Conservation (phyloP, 2,329 filamentous ascomycete species). For the Aspergillus sp. region DNA sequence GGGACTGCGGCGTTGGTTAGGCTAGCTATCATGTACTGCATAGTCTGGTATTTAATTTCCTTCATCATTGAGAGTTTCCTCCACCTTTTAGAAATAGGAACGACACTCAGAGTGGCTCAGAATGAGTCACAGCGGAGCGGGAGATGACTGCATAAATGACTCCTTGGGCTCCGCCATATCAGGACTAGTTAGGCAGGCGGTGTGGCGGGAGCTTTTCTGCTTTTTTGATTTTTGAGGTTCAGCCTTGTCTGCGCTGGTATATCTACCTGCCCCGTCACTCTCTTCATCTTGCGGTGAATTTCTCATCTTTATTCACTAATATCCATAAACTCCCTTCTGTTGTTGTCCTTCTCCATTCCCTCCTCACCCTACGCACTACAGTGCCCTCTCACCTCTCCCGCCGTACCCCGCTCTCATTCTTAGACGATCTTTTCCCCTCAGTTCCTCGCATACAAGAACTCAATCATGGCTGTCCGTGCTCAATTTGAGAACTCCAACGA, state of each 20-base stretch:
- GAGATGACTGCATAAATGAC: conserved; percentile 14
- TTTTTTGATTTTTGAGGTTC: conserved; percentile 4
- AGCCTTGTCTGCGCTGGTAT: conserved; percentile 1
- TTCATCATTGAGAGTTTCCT: neutral
- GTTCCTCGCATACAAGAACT: neutral
- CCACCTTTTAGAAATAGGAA: neutral
- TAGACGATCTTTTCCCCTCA: conserved; percentile 5
- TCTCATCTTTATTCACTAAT: neutral
- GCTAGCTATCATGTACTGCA: conserved; percentile 2
- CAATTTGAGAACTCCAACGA: conserved; percentile 54
- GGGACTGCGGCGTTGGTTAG: conserved; percentile 2
- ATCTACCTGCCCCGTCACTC: neutral
- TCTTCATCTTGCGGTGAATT: neutral
- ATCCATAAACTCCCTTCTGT: neutral
- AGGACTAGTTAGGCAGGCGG: conserved; percentile 16
- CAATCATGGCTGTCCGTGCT: conserved; percentile 48
- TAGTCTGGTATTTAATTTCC: neutral
- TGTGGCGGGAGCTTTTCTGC: conserved; percentile 8
- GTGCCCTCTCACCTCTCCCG: conserved; percentile 1
- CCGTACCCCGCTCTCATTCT: conserved; percentile 6
- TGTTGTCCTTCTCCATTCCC: neutral
- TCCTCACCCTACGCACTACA: neutral
- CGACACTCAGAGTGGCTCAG: conserved; percentile 15
- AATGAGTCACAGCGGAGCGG: conserved; percentile 12
- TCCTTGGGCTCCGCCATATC: conserved; percentile 15